Percentiles rank a stretch among this genome's conserved stretches.
phyloP scores from a whole-genome alignment of 768 basidiomycete species.

The Collybia mongolica region DNA sequence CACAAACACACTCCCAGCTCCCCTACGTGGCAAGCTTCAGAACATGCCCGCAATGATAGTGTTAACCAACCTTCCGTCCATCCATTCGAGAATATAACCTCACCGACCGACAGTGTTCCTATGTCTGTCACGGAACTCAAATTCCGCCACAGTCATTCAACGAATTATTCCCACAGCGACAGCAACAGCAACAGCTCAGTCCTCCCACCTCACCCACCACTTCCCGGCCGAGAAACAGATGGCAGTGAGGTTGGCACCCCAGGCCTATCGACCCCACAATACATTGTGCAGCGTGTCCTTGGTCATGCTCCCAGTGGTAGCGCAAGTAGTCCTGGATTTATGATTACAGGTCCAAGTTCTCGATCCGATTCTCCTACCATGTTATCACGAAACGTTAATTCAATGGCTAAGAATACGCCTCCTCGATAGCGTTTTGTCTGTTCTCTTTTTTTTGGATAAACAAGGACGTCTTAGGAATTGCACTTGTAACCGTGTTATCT shows the following conservation, averaged over 20 bases:
- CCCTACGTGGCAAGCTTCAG: slow-evolving; percentile 42
- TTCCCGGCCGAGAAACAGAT: slow-evolving; percentile 20
- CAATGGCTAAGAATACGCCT: background rate
- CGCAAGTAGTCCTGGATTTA: background rate
- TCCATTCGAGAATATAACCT: slow-evolving; percentile 30
- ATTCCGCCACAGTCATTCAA: slow-evolving; percentile 43
- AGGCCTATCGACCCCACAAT: slow-evolving; percentile 14
- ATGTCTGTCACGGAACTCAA: slow-evolving; percentile 54
- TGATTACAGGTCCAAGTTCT: too few species aligned
- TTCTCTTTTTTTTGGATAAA: background rate
- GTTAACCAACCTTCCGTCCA: slow-evolving; percentile 31
- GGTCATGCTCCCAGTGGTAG: slow-evolving; percentile 21
- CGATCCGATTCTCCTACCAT: background rate
- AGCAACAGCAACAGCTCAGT: slow-evolving; percentile 24
- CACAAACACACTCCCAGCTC: slow-evolving; percentile 11
- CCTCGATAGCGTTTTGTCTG: too few species aligned
- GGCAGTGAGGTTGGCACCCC: slow-evolving; percentile 5
- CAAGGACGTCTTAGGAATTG: too few species aligned
- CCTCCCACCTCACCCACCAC: slow-evolving; percentile 42
- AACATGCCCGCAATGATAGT: slow-evolving; percentile 37
- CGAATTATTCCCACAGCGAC: slow-evolving; percentile 16
- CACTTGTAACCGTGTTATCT: too few species aligned
- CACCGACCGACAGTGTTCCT: slow-evolving; percentile 58
- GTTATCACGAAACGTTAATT: background rate
- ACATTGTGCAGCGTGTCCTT: slow-evolving; percentile 26